Conservation (phyloP, 129 eudicot genomes). For the Artemisia argyi region DNA sequence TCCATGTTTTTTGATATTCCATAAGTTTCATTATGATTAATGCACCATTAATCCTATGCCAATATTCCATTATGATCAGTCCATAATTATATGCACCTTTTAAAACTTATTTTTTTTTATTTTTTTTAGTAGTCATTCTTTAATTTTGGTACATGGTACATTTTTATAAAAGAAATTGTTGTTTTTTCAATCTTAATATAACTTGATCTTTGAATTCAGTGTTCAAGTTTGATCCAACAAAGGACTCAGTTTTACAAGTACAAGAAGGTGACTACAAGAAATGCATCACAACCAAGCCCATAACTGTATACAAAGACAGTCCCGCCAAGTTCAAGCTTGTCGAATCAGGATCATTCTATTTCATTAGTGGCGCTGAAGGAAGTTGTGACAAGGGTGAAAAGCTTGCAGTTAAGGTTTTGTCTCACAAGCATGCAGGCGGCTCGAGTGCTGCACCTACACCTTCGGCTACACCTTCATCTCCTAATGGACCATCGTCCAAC, state of each 20-base stretch:
- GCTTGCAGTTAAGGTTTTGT: conserved; percentile 48
- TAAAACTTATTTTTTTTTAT: too few relatives aligned
- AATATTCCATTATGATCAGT: too few relatives aligned
- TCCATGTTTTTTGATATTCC: too few relatives aligned
- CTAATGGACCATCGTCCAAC: conserved; percentile 16
- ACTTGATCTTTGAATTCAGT: conserved; percentile 19
- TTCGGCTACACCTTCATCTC: background rate
- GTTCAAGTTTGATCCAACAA: conserved; percentile 40
- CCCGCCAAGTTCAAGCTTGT: conserved; percentile 35
- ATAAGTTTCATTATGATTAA: too few relatives aligned
- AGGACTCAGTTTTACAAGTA: conserved; percentile 63
- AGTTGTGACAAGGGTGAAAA: conserved; percentile 70
- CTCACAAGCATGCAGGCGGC: conserved; percentile 28
- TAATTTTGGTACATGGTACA: too few relatives aligned
- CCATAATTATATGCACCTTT: too few relatives aligned
- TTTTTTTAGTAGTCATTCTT: too few relatives aligned
- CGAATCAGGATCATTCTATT: conserved; percentile 53
- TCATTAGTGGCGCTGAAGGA: conserved; percentile 66
- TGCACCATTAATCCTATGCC: too few relatives aligned
- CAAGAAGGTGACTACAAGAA: conserved; percentile 40
- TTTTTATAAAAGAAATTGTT: too few relatives aligned
- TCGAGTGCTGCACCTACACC: background rate
- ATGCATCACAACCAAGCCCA: conserved; percentile 46
- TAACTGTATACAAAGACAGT: conserved; percentile 41
- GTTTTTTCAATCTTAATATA: too few relatives aligned